Evolutionary conservation across 768 basidiomycete species (phyloP), one percentile per base, ranked within the genome.

Genomic region (Gloeophyllum trabeum): DNA sequence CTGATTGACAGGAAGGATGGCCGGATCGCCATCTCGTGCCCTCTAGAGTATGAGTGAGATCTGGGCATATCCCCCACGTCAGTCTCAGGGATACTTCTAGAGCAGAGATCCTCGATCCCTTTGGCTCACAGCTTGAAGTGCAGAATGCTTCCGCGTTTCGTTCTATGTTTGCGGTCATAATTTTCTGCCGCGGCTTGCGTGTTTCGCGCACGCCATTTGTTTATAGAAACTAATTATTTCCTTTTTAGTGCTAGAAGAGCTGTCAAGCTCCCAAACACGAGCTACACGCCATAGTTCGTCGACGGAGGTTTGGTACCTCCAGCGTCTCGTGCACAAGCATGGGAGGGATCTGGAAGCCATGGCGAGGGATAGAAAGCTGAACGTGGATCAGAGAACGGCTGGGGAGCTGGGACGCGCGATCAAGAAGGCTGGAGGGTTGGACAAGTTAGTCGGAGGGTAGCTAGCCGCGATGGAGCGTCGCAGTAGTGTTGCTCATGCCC

Each of bases 331-430:
- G 10, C 59, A 60, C 32, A 81, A 73, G 58, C 67, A 97, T 61
- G 85, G 81, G 1, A 62, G 68, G 23, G 81, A 97, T 62, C 62
- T 81, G 19, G 71, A 74, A 22, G 66, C 61, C 39, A 97, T 96
- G 92, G 76, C 78, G 7, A 66, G 69, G 50, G 93, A 98, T 62
- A 64, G 77, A 45, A 81, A 70, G 60, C 58, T 84, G 45, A 97
- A 98, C 58, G 62, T 73, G 13, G 81, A 79, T 59, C 94, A 98
- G 64, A 75, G 81, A 54, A 96, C 91, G 2, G 71, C 67, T 24
- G 92, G 87, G 14, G 79, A 90, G 63, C 58, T 97, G 53, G 65
- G 58, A 52, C 67, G 77, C 55, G 81, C 76, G 23, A 62, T 86
- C 46, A 62, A 58, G 48, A 75, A 71, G 54, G 75, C 77, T 24